Conservation (phyloP, 768 basidiomycete genomes). For the Sporobolomyces roseus region DNA sequence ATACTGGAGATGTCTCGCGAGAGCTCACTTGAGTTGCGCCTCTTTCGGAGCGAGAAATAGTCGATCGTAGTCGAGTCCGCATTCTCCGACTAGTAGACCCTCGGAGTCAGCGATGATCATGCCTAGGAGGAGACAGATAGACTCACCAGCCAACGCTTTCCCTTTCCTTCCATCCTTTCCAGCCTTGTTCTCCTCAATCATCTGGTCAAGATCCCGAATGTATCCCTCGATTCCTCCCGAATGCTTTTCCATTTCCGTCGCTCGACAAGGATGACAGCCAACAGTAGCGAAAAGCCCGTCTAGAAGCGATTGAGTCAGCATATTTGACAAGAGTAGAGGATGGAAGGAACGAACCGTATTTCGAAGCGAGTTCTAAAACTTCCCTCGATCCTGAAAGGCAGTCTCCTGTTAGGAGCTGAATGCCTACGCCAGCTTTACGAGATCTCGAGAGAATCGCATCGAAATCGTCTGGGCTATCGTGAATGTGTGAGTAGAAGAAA, state of each 20-base stretch:
- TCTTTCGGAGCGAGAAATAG: conserved; percentile 62
- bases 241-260: conserved; percentile 62
- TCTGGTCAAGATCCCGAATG: conserved; percentile 57
- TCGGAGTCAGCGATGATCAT: no score
- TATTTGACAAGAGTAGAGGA: neutral
- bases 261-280: conserved; percentile 75
- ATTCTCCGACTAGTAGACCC: conserved; percentile 62
- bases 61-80: conserved; percentile 77
- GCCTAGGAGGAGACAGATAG: no score
- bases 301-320: neutral
- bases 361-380: conserved; percentile 61
- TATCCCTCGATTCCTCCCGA: conserved; percentile 61
- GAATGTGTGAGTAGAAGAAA: no score
- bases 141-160: no score
- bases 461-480: conserved; percentile 58
- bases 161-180: conserved; percentile 4
- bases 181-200: conserved; percentile 47
- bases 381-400: conserved; percentile 62
- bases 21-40: conserved; percentile 55
- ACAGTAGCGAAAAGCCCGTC: conserved; percentile 67
- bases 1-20: no score
- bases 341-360: conserved; percentile 53
- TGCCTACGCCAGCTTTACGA: conserved; percentile 59
- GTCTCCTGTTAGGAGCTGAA: conserved; percentile 73
- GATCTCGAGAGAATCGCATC: conserved; percentile 59